A percentile compares a stretch with the other conserved stretches of the same genome.
These are phyloP conservation scores for Salix dunnii DNA, from an alignment of 345 rosid species.

Conservation along the genomic window DNA sequence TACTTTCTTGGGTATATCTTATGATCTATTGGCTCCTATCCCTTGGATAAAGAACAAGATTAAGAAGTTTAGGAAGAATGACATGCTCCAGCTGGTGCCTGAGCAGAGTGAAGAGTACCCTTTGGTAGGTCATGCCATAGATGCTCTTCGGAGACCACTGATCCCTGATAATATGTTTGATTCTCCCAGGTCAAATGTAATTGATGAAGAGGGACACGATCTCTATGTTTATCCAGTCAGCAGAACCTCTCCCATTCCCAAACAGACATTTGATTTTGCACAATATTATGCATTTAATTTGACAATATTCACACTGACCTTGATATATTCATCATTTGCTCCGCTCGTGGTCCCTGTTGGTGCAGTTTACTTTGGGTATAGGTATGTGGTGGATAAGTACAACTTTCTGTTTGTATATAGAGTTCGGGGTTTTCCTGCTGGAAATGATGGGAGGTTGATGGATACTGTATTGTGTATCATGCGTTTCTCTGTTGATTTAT, in stretches of 20 bases:
- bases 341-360: conserved; percentile 96
- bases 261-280: conserved; percentile 93
- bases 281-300: conserved; percentile 93
- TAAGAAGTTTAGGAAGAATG: conserved; percentile 80
- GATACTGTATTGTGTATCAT: conserved; percentile 78
- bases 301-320: conserved; percentile 85
- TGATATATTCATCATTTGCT: conserved; percentile 89
- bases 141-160: conserved; percentile 67
- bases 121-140: conserved; percentile 57
- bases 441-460: conserved; percentile 97
- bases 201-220: conserved; percentile 58
- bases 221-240: conserved; percentile 78
- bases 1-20: conserved; percentile 94
- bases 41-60: conserved; percentile 97
- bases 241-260: conserved; percentile 84
- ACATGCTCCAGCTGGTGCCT: conserved; percentile 95
- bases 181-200: conserved; percentile 48
- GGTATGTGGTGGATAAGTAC: conserved; percentile 94
- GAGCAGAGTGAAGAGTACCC: conserved; percentile 82
- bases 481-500: conserved; percentile 88
- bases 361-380: conserved; percentile 85
- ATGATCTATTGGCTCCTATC: conserved; percentile 80
- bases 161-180: conserved; percentile 58
- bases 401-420: conserved; percentile 90
- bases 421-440: conserved; percentile 93